Evolutionary conservation across 768 basidiomycete species (phyloP), one percentile per base, ranked within the genome.

Genomic region (Naganishia randhawae): DNA sequence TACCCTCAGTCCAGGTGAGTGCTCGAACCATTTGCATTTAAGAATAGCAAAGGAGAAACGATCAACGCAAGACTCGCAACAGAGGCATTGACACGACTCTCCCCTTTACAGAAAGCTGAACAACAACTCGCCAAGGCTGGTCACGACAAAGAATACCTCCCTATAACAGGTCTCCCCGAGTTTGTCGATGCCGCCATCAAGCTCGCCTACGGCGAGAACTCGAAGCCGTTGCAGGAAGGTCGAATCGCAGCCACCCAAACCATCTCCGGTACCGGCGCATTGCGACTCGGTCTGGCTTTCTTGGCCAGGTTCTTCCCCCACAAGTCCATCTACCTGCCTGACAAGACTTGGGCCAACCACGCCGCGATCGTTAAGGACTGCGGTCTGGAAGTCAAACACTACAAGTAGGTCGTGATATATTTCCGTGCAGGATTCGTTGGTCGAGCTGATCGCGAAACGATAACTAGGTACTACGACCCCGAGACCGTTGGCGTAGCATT

Each of bases 201-300:
- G 80, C 85, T 99, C 57, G 95, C 78, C 6, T 96, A 96, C 77
- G 94, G 95, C 52, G 84, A 84, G 32, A 88, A 93, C 75, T 90
- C 89, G 71, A 80, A 77, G 37, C 89, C 88, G 6, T 78, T 96
- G 62, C 85, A 84, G 66, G 84, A 87, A 73, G 87, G 74, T 25
- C 69, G 88, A 75, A 82, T 88, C 67, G 86, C 91, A 29, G 84
- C 89, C 63, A 89, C 92, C 13, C 96, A 99, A 80, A 88, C 93
- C 65, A 94, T 98, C 80, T 98, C 95, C 32, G 96, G 96, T 16
- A 99, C 96, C 14, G 96, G 96, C 73, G 96, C 96, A 51, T 89
- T 97, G 72, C 86, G 96, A 74, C 91, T 98, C 79, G 96, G 93
- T 57, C 92, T 88, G 71, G 88, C 89, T 33, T 98, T 99, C 85